Base-by-base conservation (phyloP, 495 filamentous ascomycete genomes). In the Podospora comata region DNA sequence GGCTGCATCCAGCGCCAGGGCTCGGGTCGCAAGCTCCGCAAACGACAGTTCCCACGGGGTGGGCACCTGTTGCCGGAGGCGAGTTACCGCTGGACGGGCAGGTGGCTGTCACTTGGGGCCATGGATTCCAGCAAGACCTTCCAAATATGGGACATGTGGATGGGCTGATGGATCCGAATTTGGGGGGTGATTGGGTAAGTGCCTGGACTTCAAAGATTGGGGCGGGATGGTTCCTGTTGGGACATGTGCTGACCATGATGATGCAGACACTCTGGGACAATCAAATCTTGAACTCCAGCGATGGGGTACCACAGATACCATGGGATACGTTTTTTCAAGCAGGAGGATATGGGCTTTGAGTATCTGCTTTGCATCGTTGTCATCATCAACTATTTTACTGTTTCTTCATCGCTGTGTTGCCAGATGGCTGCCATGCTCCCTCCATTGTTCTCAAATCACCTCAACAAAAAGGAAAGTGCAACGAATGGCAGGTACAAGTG, bases 141-240 rank as follows among this genome's bases (percentile, higher is more conserved):
- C 56, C 59, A 3, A 34, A 55, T 15, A 18, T 65, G 18, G 67
- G 71, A n/a, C 55, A 53, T 16, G 60, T 70, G 26, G 68, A 68
- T 34, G 60, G 59, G 19, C 44, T 73, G 18, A 55, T 68, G n/a
- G 65, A 75, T 57, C 65, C 73, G 3, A 67, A 53, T 27, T 32
- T 71, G 34, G 62, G 32, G 3, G 62, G 65, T 13, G 70, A 75
- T 53, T 77, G 75, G 75, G 75, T 77, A 66, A 63, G 74, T 48
- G 23, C 23, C 23, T 23, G 5, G 9, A 48, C 57, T 3, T n/a
- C 9, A 18, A 53, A 1, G 2, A 58, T 7, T 34, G 2, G 23
- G 23, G 23, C 23, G 1, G 1, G 1, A 23, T 23, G 23, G 23
- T 23, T 23, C 23, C 23, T 23, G 23, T 23, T 23, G 23, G 23